phyloP scores from a whole-genome alignment of 371 early-diverging fungal species.

The Mucor lusitanicus region DNA sequence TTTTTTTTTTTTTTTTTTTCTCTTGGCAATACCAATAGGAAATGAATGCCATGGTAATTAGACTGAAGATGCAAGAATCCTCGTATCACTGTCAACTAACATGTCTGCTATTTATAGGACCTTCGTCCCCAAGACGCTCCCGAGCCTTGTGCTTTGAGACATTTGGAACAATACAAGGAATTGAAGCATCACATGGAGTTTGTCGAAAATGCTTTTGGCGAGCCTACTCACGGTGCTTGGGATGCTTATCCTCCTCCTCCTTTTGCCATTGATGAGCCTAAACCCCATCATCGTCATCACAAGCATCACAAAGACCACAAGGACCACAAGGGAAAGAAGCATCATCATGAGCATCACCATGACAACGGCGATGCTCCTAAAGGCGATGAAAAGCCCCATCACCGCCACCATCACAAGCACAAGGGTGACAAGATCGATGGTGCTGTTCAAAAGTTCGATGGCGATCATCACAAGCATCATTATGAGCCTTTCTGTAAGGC shows the following conservation, averaged over 20 bases:
- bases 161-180: slow-evolving; percentile 15
- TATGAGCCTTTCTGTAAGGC: slow-evolving; percentile 20
- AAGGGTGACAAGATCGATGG: neutral
- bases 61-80: neutral
- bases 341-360: slow-evolving; percentile 3
- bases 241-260: neutral
- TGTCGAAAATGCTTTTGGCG: slow-evolving; percentile 7
- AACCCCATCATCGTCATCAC: neutral
- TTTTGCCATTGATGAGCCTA: neutral
- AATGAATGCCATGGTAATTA: neutral
- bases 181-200: slow-evolving; percentile 16
- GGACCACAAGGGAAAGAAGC: neutral
- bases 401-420: slow-evolving; percentile 6
- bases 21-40: neutral
- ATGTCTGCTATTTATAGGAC: neutral
- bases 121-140: neutral
- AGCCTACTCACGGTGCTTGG: neutral
- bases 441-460: neutral
- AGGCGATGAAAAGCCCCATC: neutral
- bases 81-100: neutral
- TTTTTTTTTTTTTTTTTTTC: neutral
- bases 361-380: neutral
- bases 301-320: slow-evolving; percentile 12
- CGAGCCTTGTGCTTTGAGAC: slow-evolving; percentile 15
- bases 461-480: slow-evolving; percentile 2